Percentiles rank a stretch among this genome's conserved stretches.
These are phyloP conservation scores for Candida montana DNA, from an alignment of 805 yeast species.

Conservation along the genomic window DNA sequence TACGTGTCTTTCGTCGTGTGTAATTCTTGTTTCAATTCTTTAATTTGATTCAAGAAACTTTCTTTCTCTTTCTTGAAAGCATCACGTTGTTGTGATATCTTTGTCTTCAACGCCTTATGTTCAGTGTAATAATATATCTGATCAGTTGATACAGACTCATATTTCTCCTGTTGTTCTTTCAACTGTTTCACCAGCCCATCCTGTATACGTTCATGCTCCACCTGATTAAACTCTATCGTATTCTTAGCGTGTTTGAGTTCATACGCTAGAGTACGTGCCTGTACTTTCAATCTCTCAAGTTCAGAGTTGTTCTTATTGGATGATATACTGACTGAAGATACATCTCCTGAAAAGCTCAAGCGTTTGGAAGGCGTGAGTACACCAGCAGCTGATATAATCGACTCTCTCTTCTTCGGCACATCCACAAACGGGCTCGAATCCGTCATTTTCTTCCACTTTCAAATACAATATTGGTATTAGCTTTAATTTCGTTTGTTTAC, in stretches of 20 bases:
- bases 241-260: slow-evolving; percentile 32
- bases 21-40: slow-evolving; percentile 12
- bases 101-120: slow-evolving; percentile 25
- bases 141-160: slow-evolving; percentile 23
- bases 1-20: slow-evolving; percentile 9
- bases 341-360: slow-evolving; percentile 5
- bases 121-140: slow-evolving; percentile 33
- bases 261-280: slow-evolving; percentile 29
- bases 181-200: slow-evolving; percentile 27
- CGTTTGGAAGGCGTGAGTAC: slow-evolving; percentile 9
- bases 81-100: slow-evolving; percentile 24
- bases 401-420: slow-evolving; percentile 19
- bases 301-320: background rate
- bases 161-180: slow-evolving; percentile 13
- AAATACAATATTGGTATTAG: background rate
- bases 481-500: too few species aligned
- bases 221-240: slow-evolving; percentile 32
- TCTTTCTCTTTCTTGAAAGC: slow-evolving; percentile 16
- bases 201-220: slow-evolving; percentile 27
- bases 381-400: slow-evolving; percentile 14
- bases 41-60: slow-evolving; percentile 14
- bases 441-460: slow-evolving; percentile 4
- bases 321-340: background rate
- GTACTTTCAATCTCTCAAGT: slow-evolving; percentile 5
- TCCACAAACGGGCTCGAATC: slow-evolving; percentile 34